Conservation (phyloP, 2,329 filamentous ascomycete genomes). For the Hortaea sp. region DNA sequence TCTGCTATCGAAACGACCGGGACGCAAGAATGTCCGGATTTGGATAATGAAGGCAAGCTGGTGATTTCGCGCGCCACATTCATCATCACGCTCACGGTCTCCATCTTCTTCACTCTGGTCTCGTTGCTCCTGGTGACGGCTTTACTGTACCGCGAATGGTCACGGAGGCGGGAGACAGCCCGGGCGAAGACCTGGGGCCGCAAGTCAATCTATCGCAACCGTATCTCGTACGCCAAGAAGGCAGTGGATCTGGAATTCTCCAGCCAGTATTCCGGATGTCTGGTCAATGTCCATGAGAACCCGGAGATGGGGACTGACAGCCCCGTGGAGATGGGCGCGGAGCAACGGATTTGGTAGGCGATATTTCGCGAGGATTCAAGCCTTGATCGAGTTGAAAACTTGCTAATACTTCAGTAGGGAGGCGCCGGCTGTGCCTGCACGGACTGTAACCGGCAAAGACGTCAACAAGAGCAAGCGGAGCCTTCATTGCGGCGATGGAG, state of each 20-base stretch:
- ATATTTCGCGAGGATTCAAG: neutral
- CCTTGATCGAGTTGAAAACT: neutral
- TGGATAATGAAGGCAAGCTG: conserved; percentile 6
- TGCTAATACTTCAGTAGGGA: conserved; percentile 5
- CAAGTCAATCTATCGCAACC: conserved; percentile 11
- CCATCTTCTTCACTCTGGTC: conserved; percentile 11
- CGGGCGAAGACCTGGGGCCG: conserved; percentile 15
- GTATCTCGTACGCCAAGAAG: conserved; percentile 16
- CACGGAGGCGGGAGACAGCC: conserved; percentile 7
- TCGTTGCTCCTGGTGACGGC: conserved; percentile 11
- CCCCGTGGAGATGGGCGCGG: conserved; percentile 15
- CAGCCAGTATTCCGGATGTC: conserved; percentile 14
- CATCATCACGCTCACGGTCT: conserved; percentile 14
- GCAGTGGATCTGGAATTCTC: conserved; percentile 17
- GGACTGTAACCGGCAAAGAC: neutral
- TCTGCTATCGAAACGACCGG: no score
- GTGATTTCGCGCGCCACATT: conserved; percentile 16
- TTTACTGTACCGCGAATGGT: conserved; percentile 12
- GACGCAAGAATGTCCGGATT: no score
- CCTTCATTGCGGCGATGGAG: conserved; percentile 17
- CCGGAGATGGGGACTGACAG: conserved; percentile 16
- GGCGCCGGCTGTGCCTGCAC: conserved; percentile 10
- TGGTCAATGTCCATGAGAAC: conserved; percentile 16
- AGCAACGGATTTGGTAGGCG: conserved; percentile 10
- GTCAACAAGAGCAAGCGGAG: conserved; percentile 10